Conservation (phyloP, 1,284 basidiomycete genomes). For the Cutaneotrichosporon cavernicola region DNA sequence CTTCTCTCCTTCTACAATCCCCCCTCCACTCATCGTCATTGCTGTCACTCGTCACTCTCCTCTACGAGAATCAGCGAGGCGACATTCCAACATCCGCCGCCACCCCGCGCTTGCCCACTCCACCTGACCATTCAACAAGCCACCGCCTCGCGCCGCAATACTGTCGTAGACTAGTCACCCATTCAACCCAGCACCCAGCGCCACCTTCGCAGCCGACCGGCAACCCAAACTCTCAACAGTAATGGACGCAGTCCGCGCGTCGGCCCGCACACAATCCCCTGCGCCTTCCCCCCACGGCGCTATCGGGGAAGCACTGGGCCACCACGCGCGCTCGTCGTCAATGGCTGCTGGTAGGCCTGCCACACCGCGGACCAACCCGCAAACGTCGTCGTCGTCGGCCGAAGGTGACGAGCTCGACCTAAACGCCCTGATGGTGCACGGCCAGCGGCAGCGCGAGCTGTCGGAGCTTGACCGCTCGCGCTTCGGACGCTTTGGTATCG, state of each 20-base stretch:
- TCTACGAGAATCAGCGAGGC: too few species aligned
- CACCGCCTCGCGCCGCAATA: background rate
- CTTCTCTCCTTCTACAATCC: background rate
- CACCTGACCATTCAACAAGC: background rate
- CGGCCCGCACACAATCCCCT: slow-evolving; percentile 18
- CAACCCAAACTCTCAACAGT: background rate
- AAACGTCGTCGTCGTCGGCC: slow-evolving; percentile 7
- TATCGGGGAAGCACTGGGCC: slow-evolving; percentile 23
- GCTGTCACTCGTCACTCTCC: background rate
- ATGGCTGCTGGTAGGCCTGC: slow-evolving; percentile 2
- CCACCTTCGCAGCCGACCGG: background rate
- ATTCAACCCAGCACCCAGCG: background rate
- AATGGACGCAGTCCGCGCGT: slow-evolving; percentile 21
- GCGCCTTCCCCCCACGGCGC: slow-evolving; percentile 29
- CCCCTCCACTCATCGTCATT: background rate
- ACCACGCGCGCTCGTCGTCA: slow-evolving; percentile 14
- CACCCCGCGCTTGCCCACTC: background rate
- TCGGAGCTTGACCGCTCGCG: slow-evolving; percentile 26
- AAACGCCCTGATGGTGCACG: slow-evolving; percentile 29
- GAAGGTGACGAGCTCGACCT: slow-evolving; percentile 30
- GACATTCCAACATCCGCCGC: background rate
- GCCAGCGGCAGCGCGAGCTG: slow-evolving; percentile 24
- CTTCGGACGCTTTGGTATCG: slow-evolving; percentile 20
- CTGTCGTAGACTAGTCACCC: background rate
- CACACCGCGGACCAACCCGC: slow-evolving; percentile 13